phyloP scores from a whole-genome alignment of 192 early-diverging fungal genomes.

The Coemansia sp. region DNA sequence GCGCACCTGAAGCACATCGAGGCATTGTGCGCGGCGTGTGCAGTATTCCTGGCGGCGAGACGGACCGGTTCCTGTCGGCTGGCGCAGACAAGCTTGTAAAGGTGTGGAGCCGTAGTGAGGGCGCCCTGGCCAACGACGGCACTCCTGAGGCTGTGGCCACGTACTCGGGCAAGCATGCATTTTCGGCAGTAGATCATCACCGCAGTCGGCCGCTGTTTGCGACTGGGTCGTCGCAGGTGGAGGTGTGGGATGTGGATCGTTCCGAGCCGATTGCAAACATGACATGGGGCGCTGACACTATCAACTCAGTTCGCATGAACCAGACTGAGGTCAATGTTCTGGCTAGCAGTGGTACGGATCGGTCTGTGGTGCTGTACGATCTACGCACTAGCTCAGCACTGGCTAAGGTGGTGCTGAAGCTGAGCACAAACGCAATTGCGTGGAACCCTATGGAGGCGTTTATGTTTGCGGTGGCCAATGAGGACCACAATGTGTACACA shows the following conservation, averaged over 20 bases:
- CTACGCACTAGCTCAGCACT: constrained; percentile 84
- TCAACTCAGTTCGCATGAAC: constrained; percentile 93
- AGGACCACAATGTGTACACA: constrained; percentile 96
- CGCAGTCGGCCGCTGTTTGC: constrained; percentile 80
- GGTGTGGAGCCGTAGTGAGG: constrained; percentile 75
- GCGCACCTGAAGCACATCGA: constrained; percentile 66
- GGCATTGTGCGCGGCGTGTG: constrained; percentile 86
- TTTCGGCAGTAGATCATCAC: constrained; percentile 90
- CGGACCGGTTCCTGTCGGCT: constrained; percentile 78
- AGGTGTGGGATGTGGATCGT: constrained; percentile 89
- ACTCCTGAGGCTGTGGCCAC: constrained; percentile 65
- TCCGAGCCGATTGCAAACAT: constrained; percentile 81
- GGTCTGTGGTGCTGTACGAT: constrained; percentile 93
- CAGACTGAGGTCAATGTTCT: constrained; percentile 93
- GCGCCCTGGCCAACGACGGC: constrained; percentile 23
- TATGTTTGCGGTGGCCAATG: constrained; percentile 90
- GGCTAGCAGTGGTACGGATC: constrained; percentile 89
- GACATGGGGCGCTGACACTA: constrained; percentile 93
- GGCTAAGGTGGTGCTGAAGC: constrained; percentile 75
- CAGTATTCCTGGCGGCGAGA: constrained; percentile 59
- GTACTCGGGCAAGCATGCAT: constrained; percentile 73
- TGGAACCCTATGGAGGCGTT: constrained; percentile 99
- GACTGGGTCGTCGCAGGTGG: constrained; percentile 79
- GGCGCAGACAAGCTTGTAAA: constrained; percentile 93
- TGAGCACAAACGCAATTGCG: constrained; percentile 91